Conservation (phyloP, 164 flowering plant genomes). For the Echeveria elegans region DNA sequence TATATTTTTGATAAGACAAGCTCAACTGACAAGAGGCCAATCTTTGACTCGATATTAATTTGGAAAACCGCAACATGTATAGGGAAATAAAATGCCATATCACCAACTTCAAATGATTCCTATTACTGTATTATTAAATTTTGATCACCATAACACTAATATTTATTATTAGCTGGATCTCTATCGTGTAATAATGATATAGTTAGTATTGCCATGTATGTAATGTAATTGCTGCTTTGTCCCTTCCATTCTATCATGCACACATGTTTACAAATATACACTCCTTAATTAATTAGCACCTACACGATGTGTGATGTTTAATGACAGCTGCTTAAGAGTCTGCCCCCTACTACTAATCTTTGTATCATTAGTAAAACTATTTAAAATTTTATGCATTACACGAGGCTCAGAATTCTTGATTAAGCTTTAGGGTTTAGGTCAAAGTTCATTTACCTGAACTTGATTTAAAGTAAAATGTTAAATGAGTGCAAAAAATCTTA, state of each 20-base stretch:
- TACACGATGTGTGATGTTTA: background rate
- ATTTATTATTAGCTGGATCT: background rate
- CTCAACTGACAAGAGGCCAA: slow-evolving; percentile 3
- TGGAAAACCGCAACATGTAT: background rate
- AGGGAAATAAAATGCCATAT: background rate
- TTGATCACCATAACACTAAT: background rate
- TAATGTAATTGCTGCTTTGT: background rate
- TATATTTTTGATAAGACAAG: background rate
- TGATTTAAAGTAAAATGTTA: too few relatives aligned
- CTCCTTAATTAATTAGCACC: background rate
- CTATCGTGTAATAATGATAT: background rate
- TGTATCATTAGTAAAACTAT: background rate
- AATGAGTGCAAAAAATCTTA: too few relatives aligned
- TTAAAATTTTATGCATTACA: background rate
- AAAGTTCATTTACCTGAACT: background rate
- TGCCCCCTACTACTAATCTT: background rate
- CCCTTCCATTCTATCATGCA: background rate
- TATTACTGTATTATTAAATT: background rate
- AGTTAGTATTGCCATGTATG: background rate
- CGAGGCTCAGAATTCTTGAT: background rate
- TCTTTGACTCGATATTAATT: slow-evolving; percentile 3
- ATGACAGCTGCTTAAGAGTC: background rate
- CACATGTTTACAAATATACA: slow-evolving; percentile 3
- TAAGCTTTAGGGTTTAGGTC: background rate
- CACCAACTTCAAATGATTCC: slow-evolving; percentile 1